Base-by-base conservation (phyloP, 495 filamentous ascomycete species). In the Hypoxylon fuscum region DNA sequence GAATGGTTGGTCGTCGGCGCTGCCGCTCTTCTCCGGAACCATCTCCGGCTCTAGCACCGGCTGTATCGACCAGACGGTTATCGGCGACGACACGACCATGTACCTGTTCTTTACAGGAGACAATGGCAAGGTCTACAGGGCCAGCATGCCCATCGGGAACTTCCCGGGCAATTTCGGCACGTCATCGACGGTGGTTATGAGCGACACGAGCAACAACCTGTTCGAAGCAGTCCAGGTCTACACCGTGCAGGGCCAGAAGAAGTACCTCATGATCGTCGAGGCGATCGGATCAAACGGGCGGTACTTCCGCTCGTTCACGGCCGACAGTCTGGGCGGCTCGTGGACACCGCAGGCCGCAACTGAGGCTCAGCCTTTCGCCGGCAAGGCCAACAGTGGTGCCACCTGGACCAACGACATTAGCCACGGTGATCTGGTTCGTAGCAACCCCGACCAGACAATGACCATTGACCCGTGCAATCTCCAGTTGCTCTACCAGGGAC, bases 161-260 rank as follows among this genome's bases (percentile, higher is more conserved):
- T 89, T 89, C 77, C 86, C 85, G 0, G 79, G 78, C 47, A 76
- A 64, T 62, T 88, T 90, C 67, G 85, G 85, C 58, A 74, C 75
- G 2, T 23, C 68, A 0, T 78, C 70, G 1, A 77, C 76, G 27
- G 70, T 78, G 0, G 62, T 88, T 54, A 46, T 88, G n/a, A 79
- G 64, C 65, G 85, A 83, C 60, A 59, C 75, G 8, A 75, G 45
- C 1, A 77, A 86, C 69, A 79, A 85, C 68, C 74, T 88, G 3
- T 89, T 87, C 64, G 86, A 88, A 57, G 84, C 84, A 3, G 84
- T 87, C 0, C 77, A 88, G 55, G 85, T 88, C 18, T 89, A 88
- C 74, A 86, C 79, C 5, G 68, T 88, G 35, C 5, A 68, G 7
- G 83, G 80, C 29, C 78, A 83, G 57, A 77, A 70, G 38, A 48